Percentiles rank a stretch among this genome's conserved stretches.
Conservation (phyloP, 2,329 filamentous ascomycete genomes). For the Aspergillus hiratsukae region DNA sequence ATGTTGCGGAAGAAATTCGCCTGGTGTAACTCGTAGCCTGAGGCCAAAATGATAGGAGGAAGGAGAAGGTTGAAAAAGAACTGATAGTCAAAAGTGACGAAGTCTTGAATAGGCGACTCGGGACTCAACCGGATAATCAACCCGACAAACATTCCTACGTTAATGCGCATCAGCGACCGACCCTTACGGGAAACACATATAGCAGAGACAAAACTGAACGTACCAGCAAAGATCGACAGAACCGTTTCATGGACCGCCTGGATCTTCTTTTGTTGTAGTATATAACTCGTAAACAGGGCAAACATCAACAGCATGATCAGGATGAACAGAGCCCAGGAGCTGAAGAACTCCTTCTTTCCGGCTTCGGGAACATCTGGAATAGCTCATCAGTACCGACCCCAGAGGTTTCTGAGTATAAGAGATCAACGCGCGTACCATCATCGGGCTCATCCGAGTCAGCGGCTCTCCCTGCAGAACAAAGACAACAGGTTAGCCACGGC, state of each 20-base stretch:
- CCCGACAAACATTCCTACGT: conserved; percentile 85
- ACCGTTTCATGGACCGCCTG: conserved; percentile 98
- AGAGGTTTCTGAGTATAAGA: conserved; percentile 4
- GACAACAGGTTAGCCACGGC: conserved; percentile 15
- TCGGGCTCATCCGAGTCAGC: conserved; percentile 35
- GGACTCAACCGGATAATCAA: conserved; percentile 78
- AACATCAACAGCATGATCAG: conserved; percentile 89
- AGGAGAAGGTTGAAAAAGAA: conserved; percentile 99
- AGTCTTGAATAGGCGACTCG: conserved; percentile 77
- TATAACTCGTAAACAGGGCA: conserved; percentile 95
- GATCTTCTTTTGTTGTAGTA: conserved; percentile 92
- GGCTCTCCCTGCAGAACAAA: conserved; percentile 28
- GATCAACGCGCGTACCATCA: conserved; percentile 30
- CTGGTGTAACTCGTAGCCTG: conserved; percentile 95
- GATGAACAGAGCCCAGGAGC: conserved; percentile 97
- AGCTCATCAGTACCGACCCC: conserved; percentile 17
- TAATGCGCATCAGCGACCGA: conserved; percentile 7
- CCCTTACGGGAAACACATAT: not conserved
- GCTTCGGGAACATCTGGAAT: conserved; percentile 64
- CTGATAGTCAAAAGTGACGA: conserved; percentile 96
- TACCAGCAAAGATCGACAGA: conserved; percentile 94
- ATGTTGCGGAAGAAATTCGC: conserved; percentile 99
- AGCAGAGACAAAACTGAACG: conserved; percentile 4
- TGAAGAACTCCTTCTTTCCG: conserved; percentile 86
- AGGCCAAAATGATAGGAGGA: conserved; percentile 96